Evolutionary conservation across 768 basidiomycete genomes (phyloP).

Genomic region (Sarcomyxa edulis): DNA sequence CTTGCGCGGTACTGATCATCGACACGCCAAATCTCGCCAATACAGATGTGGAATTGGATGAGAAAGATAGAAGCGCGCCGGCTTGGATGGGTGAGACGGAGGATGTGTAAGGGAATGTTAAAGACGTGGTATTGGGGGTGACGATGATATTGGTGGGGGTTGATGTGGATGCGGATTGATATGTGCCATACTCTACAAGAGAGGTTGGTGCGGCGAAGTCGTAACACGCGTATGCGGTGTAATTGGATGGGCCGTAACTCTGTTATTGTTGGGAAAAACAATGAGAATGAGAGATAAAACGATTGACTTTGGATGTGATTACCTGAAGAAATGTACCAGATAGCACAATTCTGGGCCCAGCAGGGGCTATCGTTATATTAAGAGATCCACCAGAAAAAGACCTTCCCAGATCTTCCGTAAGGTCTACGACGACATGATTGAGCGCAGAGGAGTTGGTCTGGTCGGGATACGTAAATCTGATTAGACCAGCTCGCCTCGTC

Average conservation of each 20-base stretch:
- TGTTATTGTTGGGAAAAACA: constrained; percentile 9
- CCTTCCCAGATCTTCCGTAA: constrained; percentile 39
- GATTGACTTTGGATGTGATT: background rate
- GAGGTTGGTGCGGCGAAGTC: constrained; percentile 27
- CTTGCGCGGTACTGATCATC: constrained; percentile 45
- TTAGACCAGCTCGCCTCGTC: constrained; percentile 53
- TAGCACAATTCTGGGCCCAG: constrained; percentile 28
- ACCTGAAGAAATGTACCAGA: constrained; percentile 43
- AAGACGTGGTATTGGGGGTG: constrained; percentile 22
- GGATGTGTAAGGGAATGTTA: constrained; percentile 32
- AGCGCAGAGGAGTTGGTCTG: too few species aligned
- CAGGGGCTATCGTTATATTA: constrained; percentile 25
- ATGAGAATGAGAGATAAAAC: background rate
- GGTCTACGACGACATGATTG: constrained; percentile 45
- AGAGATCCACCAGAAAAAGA: constrained; percentile 42
- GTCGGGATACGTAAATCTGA: constrained; percentile 53
- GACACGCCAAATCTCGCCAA: constrained; percentile 56
- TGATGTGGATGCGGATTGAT: constrained; percentile 26
- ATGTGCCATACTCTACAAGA: constrained; percentile 32
- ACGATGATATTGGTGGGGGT: constrained; percentile 29
- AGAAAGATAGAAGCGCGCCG: constrained; percentile 38
- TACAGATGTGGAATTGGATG: constrained; percentile 27
- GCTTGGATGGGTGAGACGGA: constrained; percentile 35
- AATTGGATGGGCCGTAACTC: constrained; percentile 45
- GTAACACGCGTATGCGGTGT: constrained; percentile 44